These are phyloP conservation scores for Odonthalia washingtoniensis DNA, from an alignment of 31 red algal species.

Conservation along the genomic window DNA sequence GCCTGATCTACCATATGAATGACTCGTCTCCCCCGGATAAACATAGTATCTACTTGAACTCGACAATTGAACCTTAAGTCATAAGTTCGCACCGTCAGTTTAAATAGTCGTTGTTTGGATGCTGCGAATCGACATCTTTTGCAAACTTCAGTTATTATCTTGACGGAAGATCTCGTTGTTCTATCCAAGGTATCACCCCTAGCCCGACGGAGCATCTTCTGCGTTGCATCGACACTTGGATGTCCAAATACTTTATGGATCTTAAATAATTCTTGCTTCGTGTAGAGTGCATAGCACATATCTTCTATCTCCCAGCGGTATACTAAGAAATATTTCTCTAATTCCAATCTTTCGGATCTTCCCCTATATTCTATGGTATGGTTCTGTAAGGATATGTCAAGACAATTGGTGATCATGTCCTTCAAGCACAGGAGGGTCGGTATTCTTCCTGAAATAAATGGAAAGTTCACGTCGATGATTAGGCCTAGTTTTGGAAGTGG, in stretches of 20 bases:
- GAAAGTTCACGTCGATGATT: too few species aligned
- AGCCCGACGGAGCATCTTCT: background rate
- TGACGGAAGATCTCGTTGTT: background rate
- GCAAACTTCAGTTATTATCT: background rate
- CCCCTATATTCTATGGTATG: too few species aligned
- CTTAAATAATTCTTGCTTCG: background rate
- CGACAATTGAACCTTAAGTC: slow-evolving; percentile 21
- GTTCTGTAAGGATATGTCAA: too few species aligned
- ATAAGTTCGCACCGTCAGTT: slow-evolving; percentile 21
- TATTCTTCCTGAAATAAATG: too few species aligned
- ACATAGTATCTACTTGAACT: slow-evolving; percentile 13
- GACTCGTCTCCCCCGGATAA: background rate
- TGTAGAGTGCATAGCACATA: background rate
- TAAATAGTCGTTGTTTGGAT: background rate
- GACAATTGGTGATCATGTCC: too few species aligned
- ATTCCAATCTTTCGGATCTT: too few species aligned
- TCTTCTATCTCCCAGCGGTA: background rate
- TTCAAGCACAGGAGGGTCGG: too few species aligned
- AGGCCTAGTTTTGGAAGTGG: too few species aligned
- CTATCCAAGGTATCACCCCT: background rate
- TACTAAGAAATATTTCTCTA: too few species aligned
- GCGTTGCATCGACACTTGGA: background rate
- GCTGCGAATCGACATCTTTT: background rate
- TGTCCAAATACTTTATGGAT: background rate
- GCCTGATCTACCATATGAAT: too few species aligned